These are phyloP conservation scores for Aphanomyces stellatus DNA, from an alignment of 352 stramenopile species.

Conservation along the genomic window DNA sequence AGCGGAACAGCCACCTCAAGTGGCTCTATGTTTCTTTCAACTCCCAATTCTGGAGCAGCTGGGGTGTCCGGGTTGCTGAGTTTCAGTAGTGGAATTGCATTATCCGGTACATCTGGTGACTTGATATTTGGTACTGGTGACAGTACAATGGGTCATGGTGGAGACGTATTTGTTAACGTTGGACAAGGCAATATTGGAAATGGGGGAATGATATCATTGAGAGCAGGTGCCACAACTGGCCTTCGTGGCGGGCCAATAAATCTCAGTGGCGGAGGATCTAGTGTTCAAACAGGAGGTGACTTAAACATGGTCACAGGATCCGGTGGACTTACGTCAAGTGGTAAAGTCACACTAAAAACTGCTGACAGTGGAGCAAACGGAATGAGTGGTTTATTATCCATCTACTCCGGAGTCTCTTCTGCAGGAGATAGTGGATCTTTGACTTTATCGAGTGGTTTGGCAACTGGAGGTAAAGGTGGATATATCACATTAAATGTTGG, in stretches of 20 bases:
- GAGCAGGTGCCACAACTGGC: background rate
- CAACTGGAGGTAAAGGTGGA: background rate
- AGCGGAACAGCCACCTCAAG: background rate
- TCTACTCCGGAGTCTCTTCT: background rate
- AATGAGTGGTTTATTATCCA: background rate
- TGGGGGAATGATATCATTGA: background rate
- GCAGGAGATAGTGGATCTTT: background rate
- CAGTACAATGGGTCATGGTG: background rate
- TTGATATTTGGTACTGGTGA: background rate
- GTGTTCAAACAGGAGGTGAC: background rate
- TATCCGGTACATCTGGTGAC: background rate
- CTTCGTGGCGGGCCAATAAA: background rate
- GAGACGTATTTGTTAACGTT: background rate
- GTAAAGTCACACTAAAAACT: background rate
- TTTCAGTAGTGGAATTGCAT: background rate
- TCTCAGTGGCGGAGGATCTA: background rate
- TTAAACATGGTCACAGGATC: background rate
- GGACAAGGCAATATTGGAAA: background rate
- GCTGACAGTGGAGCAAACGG: background rate
- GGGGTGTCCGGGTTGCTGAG: background rate
- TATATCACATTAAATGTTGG: background rate
- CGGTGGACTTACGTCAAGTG: background rate
- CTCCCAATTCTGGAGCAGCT: background rate
- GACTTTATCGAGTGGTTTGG: background rate
- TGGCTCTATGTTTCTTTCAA: slow-evolving; percentile 2